These are phyloP conservation scores for Boletales sp. DNA, from an alignment of 768 basidiomycete genomes.

Conservation along the genomic window DNA sequence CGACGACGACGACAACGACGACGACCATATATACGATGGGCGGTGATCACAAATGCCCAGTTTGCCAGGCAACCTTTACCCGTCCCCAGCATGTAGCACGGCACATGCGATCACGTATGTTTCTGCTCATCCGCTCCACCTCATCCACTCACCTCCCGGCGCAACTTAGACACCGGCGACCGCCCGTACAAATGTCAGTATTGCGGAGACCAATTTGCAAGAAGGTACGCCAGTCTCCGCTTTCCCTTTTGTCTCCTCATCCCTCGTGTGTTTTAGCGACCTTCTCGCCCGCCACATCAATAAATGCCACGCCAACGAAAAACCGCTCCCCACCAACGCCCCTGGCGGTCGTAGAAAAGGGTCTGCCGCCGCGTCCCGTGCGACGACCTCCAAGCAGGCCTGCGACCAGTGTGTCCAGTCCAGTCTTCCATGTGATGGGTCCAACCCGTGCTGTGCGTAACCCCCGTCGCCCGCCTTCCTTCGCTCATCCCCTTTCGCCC, in stretches of 20 bases:
- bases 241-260: conserved; percentile 6
- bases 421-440: conserved; percentile 73
- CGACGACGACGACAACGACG: background rate
- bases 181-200: conserved; percentile 85
- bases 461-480: background rate
- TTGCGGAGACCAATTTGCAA: conserved; percentile 87
- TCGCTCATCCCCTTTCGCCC: background rate
- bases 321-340: conserved; percentile 35
- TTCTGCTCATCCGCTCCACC: conserved; percentile 21
- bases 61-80: conserved; percentile 85
- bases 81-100: conserved; percentile 86
- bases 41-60: conserved; percentile 83
- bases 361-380: conserved; percentile 60
- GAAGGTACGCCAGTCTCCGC: conserved; percentile 49
- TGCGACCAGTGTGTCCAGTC: conserved; percentile 83
- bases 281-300: conserved; percentile 83
- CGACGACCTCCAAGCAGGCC: conserved; percentile 77
- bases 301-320: conserved; percentile 83
- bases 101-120: conserved; percentile 89
- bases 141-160: background rate
- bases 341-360: conserved; percentile 57
- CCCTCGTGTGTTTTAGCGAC: conserved; percentile 50
- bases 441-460: conserved; percentile 70
- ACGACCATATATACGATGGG: conserved; percentile 44
- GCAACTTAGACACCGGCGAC: conserved; percentile 73